These are phyloP conservation scores for Vitis hybrid DNA, from an alignment of 177 flowering plant genomes.

Conservation along the genomic window DNA sequence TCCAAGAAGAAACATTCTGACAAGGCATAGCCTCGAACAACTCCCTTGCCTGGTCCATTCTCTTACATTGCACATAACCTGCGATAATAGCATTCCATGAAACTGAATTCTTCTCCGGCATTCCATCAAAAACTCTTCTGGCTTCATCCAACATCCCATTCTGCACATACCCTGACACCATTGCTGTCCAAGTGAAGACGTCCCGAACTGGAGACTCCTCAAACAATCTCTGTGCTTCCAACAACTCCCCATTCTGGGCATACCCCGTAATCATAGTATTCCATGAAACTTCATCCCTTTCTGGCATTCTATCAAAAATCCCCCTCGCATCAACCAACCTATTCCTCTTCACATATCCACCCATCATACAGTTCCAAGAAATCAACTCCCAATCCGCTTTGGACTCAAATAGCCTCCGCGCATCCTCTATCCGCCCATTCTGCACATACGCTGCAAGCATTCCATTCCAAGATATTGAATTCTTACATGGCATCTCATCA, in stretches of 20 bases:
- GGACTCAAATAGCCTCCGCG: slow-evolving; percentile 57
- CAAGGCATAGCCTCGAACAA: slow-evolving; percentile 82
- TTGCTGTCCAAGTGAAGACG: slow-evolving; percentile 88
- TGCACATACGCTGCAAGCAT: slow-evolving; percentile 74
- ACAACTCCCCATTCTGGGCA: slow-evolving; percentile 67
- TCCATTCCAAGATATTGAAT: slow-evolving; percentile 85
- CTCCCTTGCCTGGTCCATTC: slow-evolving; percentile 69
- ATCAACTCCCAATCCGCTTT: slow-evolving; percentile 62
- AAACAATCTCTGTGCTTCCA: slow-evolving; percentile 68
- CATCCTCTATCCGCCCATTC: slow-evolving; percentile 77
- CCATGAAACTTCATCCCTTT: slow-evolving; percentile 80
- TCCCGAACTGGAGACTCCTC: slow-evolving; percentile 57
- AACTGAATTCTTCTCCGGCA: slow-evolving; percentile 80
- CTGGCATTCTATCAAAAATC: slow-evolving; percentile 66
- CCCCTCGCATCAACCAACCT: slow-evolving; percentile 56
- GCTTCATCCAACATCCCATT: slow-evolving; percentile 74
- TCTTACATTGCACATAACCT: slow-evolving; percentile 63
- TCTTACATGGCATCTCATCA: slow-evolving; percentile 61
- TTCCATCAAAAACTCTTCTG: slow-evolving; percentile 58
- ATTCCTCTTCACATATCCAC: slow-evolving; percentile 68
- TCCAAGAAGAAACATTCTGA: slow-evolving; percentile 78
- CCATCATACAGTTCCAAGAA: slow-evolving; percentile 88
- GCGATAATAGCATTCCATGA: slow-evolving; percentile 94
- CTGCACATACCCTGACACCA: slow-evolving; percentile 82
- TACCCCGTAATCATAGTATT: slow-evolving; percentile 79